Conservation (phyloP, 768 basidiomycete genomes). For the Arthromyces matolae region DNA sequence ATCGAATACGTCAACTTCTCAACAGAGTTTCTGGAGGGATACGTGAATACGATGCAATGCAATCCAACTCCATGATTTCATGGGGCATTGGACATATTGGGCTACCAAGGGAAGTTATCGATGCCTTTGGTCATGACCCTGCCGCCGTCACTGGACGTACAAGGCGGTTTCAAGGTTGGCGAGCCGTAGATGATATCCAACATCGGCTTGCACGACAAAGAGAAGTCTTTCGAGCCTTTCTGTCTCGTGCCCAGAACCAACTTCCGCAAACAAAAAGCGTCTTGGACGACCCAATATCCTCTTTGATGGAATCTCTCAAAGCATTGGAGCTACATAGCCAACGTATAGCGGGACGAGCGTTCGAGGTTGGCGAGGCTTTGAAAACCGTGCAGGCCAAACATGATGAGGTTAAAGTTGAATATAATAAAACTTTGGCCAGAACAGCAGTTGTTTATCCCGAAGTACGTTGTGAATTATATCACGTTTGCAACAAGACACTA, state of each 20-base stretch:
- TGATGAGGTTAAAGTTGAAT: conserved; percentile 54
- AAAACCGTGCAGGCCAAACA: conserved; percentile 54
- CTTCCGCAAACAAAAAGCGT: conserved; percentile 34
- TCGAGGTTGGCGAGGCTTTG: conserved; percentile 47
- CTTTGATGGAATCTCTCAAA: conserved; percentile 47
- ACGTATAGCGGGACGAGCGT: conserved; percentile 42
- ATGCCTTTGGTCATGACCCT: conserved; percentile 75
- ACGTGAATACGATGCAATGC: conserved; percentile 63
- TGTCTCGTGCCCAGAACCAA: conserved; percentile 25
- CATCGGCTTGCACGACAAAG: conserved; percentile 60
- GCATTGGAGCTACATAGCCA: conserved; percentile 45
- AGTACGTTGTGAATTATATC: conserved; percentile 34
- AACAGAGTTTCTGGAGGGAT: conserved; percentile 61
- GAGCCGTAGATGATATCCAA: conserved; percentile 75
- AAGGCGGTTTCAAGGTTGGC: conserved; percentile 58
- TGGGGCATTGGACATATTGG: conserved; percentile 44
- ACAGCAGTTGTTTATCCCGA: conserved; percentile 79
- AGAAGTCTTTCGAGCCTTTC: conserved; percentile 46
- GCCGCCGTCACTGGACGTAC: conserved; percentile 69
- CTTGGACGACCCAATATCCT: conserved; percentile 51
- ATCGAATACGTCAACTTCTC: conserved; percentile 63
- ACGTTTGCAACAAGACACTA: neutral
- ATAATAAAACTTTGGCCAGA: conserved; percentile 60
- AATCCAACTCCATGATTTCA: conserved; percentile 44
- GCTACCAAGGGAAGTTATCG: conserved; percentile 64